Base-by-base conservation (phyloP, 2,329 filamentous ascomycete genomes). In the Fusarium burgessii region DNA sequence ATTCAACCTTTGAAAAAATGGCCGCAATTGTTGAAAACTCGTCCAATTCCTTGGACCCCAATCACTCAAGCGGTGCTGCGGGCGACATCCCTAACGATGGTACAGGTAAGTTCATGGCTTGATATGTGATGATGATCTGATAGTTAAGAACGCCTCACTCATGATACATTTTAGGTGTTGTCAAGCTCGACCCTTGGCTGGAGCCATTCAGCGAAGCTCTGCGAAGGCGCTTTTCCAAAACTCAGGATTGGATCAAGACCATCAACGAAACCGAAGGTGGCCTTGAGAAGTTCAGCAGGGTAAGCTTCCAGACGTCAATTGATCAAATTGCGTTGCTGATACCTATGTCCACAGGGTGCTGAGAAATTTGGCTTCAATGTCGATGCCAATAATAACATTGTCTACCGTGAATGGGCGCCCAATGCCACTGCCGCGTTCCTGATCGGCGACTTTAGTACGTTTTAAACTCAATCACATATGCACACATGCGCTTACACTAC, bases 351-450 rank as follows among this genome's bases (percentile, higher is more conserved):
- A 13, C 18, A 97, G 93, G 95, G 96, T 46, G 92, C 90, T 69
- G 94, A 98, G 78, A 91, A 87, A 69, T 97, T 93, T 78, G 96
- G 96, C 60, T 89, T 99, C 82, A 94, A 93, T 74, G 91, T 96
- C 66, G 87, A 91, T 78, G 84, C 89, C 58, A 90, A 97, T 77
- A 93, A 93, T 80, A 94, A 95, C 80, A 94, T 99, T 73, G 86
- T 87, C 62, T 99, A 99, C 82, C 89, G 94, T 74, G 96, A 99
- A 87, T 99, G 96, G 96, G 96, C 96, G 2, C 95, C 96, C 29
- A 97, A 94, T 84, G 95, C 94, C 58, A 85, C 89, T 42, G 87
- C 92, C 77, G 96, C 96, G 52, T 94, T 91, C 79, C 87, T 99
- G 56, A 92, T 97, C 75, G 96, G 96, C 68, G 96, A 98, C 75